Evolutionary conservation across 495 filamentous ascomycete genomes (phyloP).

Genomic region (Penicillium canariense): DNA sequence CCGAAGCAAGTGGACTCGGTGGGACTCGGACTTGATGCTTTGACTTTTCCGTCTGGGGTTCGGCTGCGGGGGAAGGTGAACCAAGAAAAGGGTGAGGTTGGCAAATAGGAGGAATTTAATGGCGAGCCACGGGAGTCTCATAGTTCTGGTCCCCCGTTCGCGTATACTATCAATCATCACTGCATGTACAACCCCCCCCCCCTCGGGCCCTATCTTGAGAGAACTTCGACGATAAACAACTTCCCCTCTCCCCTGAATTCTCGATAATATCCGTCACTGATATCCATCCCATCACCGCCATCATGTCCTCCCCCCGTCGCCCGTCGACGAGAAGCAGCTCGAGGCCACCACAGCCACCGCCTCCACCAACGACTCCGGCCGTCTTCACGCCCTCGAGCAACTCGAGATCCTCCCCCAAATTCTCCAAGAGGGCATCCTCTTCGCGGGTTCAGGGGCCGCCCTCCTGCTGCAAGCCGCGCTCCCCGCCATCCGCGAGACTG

Average conservation of each 20-base stretch:
- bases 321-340: constrained; percentile 25
- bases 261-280: neutral
- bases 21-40: neutral
- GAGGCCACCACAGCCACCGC: constrained; percentile 6
- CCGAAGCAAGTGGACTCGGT: neutral
- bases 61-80: constrained; percentile 1
- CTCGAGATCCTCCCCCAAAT: constrained; percentile 42
- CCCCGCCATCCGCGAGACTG: constrained; percentile 29
- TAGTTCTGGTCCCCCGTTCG: neutral
- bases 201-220: neutral
- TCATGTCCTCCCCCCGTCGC: constrained; percentile 15
- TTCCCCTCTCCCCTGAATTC: neutral
- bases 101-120: neutral
- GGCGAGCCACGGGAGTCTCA: neutral
- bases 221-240: too few relatives aligned
- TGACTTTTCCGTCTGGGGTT: constrained; percentile 1
- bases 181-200: neutral
- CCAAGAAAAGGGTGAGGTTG: neutral
- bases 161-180: neutral
- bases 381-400: constrained; percentile 33
- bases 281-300: constrained; percentile 10
- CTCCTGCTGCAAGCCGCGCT: constrained; percentile 42
- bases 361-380: constrained; percentile 15
- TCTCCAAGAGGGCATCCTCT: constrained; percentile 41
- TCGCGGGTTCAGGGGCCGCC: constrained; percentile 38